Evolutionary conservation across 306 rosid genomes (phyloP).

Genomic region (Ceratonia siliqua): DNA sequence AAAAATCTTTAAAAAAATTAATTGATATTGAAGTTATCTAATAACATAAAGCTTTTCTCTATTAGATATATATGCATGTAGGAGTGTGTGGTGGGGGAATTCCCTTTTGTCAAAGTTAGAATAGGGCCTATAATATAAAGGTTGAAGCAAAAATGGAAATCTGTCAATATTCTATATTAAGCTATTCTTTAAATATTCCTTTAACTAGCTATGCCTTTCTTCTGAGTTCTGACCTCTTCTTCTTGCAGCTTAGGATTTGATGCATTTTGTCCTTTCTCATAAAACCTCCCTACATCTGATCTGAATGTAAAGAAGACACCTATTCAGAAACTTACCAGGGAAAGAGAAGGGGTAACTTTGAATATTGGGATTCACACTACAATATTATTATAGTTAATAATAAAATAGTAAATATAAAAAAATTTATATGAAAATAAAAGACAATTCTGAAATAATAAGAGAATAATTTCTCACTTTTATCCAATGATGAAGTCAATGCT

Average conservation of each 20-base stretch:
- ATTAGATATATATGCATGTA: no score
- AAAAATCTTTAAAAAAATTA: no score
- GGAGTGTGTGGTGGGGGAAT: background rate
- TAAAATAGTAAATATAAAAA: background rate
- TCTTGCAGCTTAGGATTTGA: constrained; percentile 35
- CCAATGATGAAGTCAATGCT: no score
- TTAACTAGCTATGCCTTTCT: background rate
- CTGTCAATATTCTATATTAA: constrained; percentile 34
- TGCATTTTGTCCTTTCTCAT: constrained; percentile 16
- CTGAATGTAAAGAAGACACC: constrained; percentile 23
- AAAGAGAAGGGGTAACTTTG: constrained; percentile 16
- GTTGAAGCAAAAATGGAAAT: constrained; percentile 30
- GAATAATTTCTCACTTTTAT: no score
- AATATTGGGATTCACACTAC: constrained; percentile 29
- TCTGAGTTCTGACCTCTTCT: background rate
- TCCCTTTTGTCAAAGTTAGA: constrained; percentile 33
- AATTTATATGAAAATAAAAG: no score
- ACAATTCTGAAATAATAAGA: no score
- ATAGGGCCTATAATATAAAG: constrained; percentile 27
- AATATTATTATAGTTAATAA: no score
- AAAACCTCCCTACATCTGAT: constrained; percentile 27
- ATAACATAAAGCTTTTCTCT: no score
- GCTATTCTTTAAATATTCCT: constrained; percentile 28
- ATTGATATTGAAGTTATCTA: no score
- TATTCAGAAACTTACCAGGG: background rate